Base-by-base conservation (phyloP, 1,139 yeast species). In the Chernovozyma sophiae-reginae region DNA sequence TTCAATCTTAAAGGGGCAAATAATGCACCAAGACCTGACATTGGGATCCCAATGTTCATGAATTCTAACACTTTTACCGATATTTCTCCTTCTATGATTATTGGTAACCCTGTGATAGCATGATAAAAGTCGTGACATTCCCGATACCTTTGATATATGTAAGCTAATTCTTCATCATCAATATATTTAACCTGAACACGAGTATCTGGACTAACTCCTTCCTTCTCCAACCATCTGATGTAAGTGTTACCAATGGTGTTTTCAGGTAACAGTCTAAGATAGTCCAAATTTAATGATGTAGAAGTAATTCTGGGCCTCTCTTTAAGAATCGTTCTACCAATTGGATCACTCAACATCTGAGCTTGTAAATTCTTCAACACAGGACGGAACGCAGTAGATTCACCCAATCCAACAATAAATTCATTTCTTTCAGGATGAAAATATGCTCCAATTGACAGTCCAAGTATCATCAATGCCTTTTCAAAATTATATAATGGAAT, bases 81-180 rank as follows among this genome's bases (percentile, higher is more conserved):
- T 35, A 92, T 84, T 55, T 92, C 99, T 14, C 98, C 99, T 53
- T 92, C 98, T 48, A 94, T 79, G 30, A 86, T 82, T 31, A 90
- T 86, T 0, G 97, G 97, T 36, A 87, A 70, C 7, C 95, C 94
- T 0, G 95, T 84, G 28, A 92, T 72, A 2, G 97, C 87, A 57
- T 92, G 99, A 55, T 89, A 92, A 52, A 92, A 92, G 57, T 92
- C 99, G 52, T 92, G 99, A 55, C 97, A 90, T 55, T 92, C 97
- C 36, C 99, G 76, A 58, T 92, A 92, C 46, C 98, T 66, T 56
- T 89, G 95, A 69, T 80, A 87, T 14, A 92, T 84, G 53, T 84
- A 92, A 1, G 97, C 97, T 50, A 89, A 75, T 52, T 87, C 95
- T 30, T 86, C 94, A 54, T 92, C 89, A 46, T 86, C 94, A 30